Evolutionary conservation across 78 protist species (phyloP).

Genomic region (Pigoraptor vietnamica): DNA sequence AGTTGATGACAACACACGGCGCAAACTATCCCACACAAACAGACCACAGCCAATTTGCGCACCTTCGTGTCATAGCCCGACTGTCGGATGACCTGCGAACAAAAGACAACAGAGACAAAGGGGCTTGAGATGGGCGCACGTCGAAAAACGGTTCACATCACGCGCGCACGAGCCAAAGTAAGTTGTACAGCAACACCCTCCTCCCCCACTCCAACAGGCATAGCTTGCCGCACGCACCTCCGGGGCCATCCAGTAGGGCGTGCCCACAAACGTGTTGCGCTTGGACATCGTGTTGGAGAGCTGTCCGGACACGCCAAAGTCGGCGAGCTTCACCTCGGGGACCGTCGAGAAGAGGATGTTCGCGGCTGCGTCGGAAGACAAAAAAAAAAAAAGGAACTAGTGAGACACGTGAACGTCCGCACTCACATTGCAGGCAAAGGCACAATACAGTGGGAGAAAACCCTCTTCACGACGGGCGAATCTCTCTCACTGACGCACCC

Average conservation of each 20-base stretch:
- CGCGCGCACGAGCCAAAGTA: too few relatives aligned
- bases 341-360: slow-evolving; percentile 71
- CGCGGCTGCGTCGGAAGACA: slow-evolving; percentile 40
- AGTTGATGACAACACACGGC: not conserved
- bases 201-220: too few relatives aligned
- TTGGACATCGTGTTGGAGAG: not conserved
- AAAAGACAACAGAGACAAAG: too few relatives aligned
- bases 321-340: slow-evolving; percentile 75
- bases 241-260: slow-evolving; percentile 98
- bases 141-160: too few relatives aligned
- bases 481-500: not conserved
- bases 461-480: not conserved
- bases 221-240: slow-evolving; percentile 63
- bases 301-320: slow-evolving; percentile 82
- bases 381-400: not conserved
- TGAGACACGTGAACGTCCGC: not conserved
- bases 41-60: not conserved
- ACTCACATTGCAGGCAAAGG: not conserved
- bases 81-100: not conserved
- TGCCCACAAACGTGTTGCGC: slow-evolving; percentile 90
- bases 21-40: not conserved
- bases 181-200: too few relatives aligned
- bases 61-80: not conserved
- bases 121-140: too few relatives aligned
- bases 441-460: not conserved